These are phyloP conservation scores for Davidsoniella eucalypti DNA, from an alignment of 2,329 filamentous ascomycete genomes.

Conservation along the genomic window DNA sequence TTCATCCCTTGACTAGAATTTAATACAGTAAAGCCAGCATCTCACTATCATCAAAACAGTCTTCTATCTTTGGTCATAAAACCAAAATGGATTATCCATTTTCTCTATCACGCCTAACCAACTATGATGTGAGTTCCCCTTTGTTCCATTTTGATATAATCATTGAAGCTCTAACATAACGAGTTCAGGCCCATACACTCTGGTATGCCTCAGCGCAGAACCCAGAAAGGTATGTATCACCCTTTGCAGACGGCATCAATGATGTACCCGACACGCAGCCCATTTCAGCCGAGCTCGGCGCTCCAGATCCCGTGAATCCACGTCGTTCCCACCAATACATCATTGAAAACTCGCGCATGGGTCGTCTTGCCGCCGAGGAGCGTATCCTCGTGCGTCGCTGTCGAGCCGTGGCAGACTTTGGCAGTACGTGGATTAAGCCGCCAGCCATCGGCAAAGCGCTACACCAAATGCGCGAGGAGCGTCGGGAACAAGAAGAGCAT, in stretches of 20 bases:
- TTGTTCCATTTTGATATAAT: no score
- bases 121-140: no score
- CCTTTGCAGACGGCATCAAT: conserved; percentile 20
- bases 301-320: conserved; percentile 14
- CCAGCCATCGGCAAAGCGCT: conserved; percentile 80
- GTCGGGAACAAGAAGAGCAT: conserved; percentile 74
- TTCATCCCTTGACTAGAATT: no score
- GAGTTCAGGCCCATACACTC: conserved; percentile 48
- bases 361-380: conserved; percentile 61
- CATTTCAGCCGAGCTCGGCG: conserved; percentile 15
- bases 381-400: conserved; percentile 59
- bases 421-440: conserved; percentile 77
- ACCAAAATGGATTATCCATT: no score
- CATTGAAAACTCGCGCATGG: conserved; percentile 42
- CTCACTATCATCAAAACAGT: no score
- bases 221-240: conserved; percentile 23
- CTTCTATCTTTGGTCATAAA: no score
- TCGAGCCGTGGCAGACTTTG: conserved; percentile 70
- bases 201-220: conserved; percentile 54
- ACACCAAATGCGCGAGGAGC: conserved; percentile 78
- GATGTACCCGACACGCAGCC: conserved; percentile 19
- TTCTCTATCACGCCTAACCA: no score
- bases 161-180: conserved; percentile 6
- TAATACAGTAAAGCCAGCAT: no score
- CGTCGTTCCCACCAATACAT: conserved; percentile 29